Evolutionary conservation across 176 grass and related monocot species (phyloP).

Genomic region (Aechmea fasciata): DNA sequence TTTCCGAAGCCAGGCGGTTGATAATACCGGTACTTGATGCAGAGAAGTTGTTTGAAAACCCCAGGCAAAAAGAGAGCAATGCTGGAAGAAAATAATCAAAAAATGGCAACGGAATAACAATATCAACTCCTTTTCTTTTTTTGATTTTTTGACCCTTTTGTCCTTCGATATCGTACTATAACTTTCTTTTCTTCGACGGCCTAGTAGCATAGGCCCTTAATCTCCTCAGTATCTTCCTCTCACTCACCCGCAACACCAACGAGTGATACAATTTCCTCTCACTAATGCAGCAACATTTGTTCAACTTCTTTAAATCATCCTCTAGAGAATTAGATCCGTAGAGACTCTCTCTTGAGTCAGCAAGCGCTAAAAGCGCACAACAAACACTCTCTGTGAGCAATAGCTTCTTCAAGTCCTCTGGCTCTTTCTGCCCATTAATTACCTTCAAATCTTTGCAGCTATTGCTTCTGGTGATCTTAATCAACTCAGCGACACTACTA

Average conservation of each 20-base stretch:
- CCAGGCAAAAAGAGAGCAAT: no score
- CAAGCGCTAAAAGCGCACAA: conserved; percentile 45
- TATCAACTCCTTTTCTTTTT: no score
- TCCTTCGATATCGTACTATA: conserved; percentile 10
- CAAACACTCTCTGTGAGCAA: conserved; percentile 44
- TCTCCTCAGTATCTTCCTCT: conserved; percentile 63
- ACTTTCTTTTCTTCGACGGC: conserved; percentile 55
- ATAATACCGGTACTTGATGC: no score
- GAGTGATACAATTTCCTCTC: conserved; percentile 66
- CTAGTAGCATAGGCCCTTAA: conserved; percentile 40
- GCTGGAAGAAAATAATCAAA: no score
- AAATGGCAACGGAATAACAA: no score
- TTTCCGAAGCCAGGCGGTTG: no score
- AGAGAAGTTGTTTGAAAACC: no score
- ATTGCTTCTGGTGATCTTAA: conserved; percentile 38
- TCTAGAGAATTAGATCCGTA: conserved; percentile 46
- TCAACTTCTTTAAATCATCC: conserved; percentile 36
- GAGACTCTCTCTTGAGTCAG: conserved; percentile 56
- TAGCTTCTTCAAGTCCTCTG: conserved; percentile 45
- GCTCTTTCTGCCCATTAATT: conserved; percentile 15
- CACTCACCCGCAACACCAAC: conserved; percentile 52
- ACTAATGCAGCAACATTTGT: conserved; percentile 27
- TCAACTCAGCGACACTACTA: conserved; percentile 25
- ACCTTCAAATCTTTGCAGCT: conserved; percentile 16
- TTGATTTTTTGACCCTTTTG: no score